phyloP scores from a whole-genome alignment of 176 grass and related monocot genomes.

The Triticum aestivum region DNA sequence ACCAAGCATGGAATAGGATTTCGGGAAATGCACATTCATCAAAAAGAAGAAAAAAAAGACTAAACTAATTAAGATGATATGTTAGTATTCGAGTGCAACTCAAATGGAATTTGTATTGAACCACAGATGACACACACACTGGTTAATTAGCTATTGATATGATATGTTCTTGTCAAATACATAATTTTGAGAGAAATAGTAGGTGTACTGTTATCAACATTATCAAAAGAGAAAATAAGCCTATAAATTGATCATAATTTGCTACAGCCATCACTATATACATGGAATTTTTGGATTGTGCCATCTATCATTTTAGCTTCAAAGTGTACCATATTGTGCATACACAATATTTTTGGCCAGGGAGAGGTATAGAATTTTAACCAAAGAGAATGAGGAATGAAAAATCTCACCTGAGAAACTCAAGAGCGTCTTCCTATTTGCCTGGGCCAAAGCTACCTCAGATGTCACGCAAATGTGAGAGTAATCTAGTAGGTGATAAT shows the following conservation, averaged over 20 bases:
- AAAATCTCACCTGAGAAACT: slow-evolving; percentile 71
- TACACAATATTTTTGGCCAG: too few species aligned
- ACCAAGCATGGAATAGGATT: too few species aligned
- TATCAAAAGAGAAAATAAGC: not conserved
- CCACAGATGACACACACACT: too few species aligned
- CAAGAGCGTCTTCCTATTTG: slow-evolving; percentile 68
- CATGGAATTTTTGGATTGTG: slow-evolving; percentile 7
- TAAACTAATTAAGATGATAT: too few species aligned
- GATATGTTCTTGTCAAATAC: too few species aligned
- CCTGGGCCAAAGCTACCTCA: slow-evolving; percentile 47
- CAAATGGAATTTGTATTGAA: too few species aligned
- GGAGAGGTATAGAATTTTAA: not conserved
- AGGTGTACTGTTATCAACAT: not conserved
- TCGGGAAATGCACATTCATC: too few species aligned
- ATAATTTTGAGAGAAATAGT: too few species aligned
- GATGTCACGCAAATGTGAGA: slow-evolving; percentile 57
- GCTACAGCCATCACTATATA: not conserved
- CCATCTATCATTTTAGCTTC: not conserved
- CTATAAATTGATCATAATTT: not conserved
- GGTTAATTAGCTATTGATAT: too few species aligned
- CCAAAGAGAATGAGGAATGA: not conserved
- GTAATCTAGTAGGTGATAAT: slow-evolving; percentile 60
- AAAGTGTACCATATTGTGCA: too few species aligned
- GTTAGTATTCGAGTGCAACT: too few species aligned
- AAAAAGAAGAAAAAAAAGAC: too few species aligned